These are phyloP conservation scores for Emergomyces africanus DNA, from an alignment of 2,329 filamentous ascomycete genomes.

Conservation along the genomic window DNA sequence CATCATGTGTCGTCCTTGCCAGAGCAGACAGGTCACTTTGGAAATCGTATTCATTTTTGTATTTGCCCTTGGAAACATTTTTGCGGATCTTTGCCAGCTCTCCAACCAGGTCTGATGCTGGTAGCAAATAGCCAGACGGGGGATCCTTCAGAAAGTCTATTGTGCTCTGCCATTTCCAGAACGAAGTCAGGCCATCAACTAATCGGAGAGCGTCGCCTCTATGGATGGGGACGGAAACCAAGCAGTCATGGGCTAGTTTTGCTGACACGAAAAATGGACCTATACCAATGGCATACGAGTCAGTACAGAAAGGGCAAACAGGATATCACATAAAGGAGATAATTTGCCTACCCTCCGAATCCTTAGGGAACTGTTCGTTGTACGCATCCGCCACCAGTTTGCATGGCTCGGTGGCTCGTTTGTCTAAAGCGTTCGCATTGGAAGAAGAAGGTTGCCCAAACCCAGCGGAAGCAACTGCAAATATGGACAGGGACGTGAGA, in stretches of 20 bases:
- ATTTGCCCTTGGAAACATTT: conserved; percentile 32
- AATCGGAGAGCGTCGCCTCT: conserved; percentile 12
- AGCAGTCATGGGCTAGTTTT: conserved; percentile 13
- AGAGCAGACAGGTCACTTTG: conserved; percentile 42
- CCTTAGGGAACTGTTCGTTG: not conserved
- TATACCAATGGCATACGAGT: conserved; percentile 2
- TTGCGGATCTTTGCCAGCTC: conserved; percentile 34
- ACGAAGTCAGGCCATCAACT: conserved; percentile 12
- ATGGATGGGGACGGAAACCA: conserved; percentile 14
- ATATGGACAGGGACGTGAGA: not conserved
- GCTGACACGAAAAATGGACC: conserved; percentile 3
- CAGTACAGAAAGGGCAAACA: not conserved
- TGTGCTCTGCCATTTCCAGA: conserved; percentile 15
- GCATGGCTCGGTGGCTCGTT: not conserved
- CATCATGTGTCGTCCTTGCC: conserved; percentile 47
- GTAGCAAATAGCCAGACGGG: conserved; percentile 38
- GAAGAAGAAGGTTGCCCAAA: not conserved
- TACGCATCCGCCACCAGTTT: not conserved
- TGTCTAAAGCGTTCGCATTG: not conserved
- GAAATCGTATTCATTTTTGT: conserved; percentile 43
- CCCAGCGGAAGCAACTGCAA: not conserved
- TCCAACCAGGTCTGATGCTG: conserved; percentile 36
- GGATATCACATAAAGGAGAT: not conserved
- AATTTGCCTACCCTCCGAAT: not conserved
- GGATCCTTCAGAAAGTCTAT: conserved; percentile 28